Percentiles rank a stretch among this genome's conserved stretches.
Conservation (phyloP, 306 rosid genomes). For the Biancaea sappan region DNA sequence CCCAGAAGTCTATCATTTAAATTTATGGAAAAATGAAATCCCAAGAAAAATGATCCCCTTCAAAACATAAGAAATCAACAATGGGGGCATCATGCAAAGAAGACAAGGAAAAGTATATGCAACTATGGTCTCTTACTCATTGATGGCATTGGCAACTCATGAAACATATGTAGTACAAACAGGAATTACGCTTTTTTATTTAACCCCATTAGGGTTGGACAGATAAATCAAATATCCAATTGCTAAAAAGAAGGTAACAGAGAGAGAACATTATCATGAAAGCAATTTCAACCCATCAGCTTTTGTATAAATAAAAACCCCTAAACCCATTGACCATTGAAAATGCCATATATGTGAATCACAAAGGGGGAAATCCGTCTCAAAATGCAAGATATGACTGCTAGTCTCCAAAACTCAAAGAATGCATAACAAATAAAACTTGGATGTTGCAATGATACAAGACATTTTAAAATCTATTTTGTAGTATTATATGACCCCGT, state of each 20-base stretch:
- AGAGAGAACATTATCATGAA: neutral
- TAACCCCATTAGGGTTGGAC: neutral
- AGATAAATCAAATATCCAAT: neutral
- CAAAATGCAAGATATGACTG: neutral
- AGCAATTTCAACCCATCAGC: neutral
- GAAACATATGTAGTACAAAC: neutral
- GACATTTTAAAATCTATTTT: neutral
- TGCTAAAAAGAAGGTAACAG: neutral
- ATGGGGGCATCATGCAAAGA: too few species aligned
- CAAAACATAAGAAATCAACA: too few species aligned
- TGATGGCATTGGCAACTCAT: conserved; percentile 4
- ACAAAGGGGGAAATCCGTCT: neutral
- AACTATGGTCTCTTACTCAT: neutral
- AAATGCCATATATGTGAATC: neutral
- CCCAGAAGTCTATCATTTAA: too few species aligned
- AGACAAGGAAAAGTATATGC: too few species aligned
- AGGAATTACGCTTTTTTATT: neutral
- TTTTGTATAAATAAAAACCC: conserved; percentile 6
- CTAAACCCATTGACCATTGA: neutral
- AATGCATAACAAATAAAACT: neutral
- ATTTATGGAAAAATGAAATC: too few species aligned
- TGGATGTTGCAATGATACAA: neutral
- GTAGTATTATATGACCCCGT: neutral
- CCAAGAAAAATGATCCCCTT: too few species aligned
- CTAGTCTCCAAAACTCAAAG: neutral